Percentiles rank a stretch among this genome's conserved stretches.
These are phyloP conservation scores for Cystoderma amianthinum DNA, from an alignment of 768 basidiomycete species.

Conservation along the genomic window DNA sequence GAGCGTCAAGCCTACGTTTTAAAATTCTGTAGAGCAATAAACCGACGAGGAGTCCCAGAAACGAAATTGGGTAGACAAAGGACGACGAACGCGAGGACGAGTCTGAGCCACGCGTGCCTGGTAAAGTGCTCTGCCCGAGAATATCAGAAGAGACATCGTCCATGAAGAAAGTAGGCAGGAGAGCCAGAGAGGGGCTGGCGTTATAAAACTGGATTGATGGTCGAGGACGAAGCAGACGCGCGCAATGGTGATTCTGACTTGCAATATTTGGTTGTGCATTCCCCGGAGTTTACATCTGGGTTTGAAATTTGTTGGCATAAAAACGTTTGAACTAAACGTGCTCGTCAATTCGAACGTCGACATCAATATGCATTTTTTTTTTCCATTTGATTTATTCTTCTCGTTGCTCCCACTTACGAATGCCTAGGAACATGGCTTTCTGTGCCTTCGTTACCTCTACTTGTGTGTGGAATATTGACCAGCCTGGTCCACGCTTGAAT, in stretches of 20 bases:
- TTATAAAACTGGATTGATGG: conserved; percentile 19
- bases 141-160: conserved; percentile 67
- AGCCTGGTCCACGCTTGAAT: conserved; percentile 76
- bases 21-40: conserved; percentile 36
- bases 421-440: conserved; percentile 73
- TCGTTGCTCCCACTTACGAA: conserved; percentile 46
- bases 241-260: conserved; percentile 3
- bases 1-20: too few relatives aligned
- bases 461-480: conserved; percentile 63
- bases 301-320: conserved; percentile 10
- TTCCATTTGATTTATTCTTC: conserved; percentile 10
- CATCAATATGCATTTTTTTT: conserved; percentile 5
- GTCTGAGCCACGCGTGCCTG: conserved; percentile 20
- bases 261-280: conserved; percentile 14
- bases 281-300: conserved; percentile 10
- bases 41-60: conserved; percentile 27
- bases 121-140: conserved; percentile 50
- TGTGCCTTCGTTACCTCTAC: conserved; percentile 77
- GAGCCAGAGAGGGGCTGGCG: conserved; percentile 25
- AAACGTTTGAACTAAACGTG: conserved; percentile 5
- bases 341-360: conserved; percentile 7
- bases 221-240: conserved; percentile 3
- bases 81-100: conserved; percentile 31
- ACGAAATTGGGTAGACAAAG: conserved; percentile 27
- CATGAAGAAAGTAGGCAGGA: conserved; percentile 34